A percentile compares a stretch with the other conserved stretches of the same genome.
These are phyloP conservation scores for Luffa acutangula DNA, from an alignment of 306 rosid genomes.

Conservation along the genomic window DNA sequence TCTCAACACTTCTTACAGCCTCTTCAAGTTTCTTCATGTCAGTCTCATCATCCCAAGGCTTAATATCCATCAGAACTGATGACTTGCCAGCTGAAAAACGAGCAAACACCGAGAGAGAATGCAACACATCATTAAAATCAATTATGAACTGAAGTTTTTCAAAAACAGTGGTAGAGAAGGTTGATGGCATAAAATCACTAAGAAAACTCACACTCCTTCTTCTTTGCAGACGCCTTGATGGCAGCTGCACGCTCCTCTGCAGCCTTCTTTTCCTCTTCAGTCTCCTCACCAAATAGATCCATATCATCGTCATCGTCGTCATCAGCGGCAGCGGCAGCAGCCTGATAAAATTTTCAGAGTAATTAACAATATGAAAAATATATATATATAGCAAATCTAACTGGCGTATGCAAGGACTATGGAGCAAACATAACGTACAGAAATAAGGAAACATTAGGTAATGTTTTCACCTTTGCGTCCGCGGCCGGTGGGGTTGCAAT, in stretches of 20 bases:
- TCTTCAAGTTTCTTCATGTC: constrained; percentile 93
- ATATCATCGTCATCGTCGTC: constrained; percentile 7
- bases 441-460: neutral
- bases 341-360: constrained; percentile 26
- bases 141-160: too few relatives aligned
- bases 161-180: neutral
- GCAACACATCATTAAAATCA: neutral
- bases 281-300: constrained; percentile 91
- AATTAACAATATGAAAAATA: neutral
- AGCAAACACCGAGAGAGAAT: neutral
- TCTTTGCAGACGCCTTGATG: constrained; percentile 61
- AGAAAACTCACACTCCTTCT: constrained; percentile 60
- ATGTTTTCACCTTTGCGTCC: constrained; percentile 51
- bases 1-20: constrained; percentile 56
- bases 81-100: constrained; percentile 67
- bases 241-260: constrained; percentile 84
- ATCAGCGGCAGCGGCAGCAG: neutral
- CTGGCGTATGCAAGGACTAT: neutral
- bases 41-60: constrained; percentile 97
- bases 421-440: neutral
- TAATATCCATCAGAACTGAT: constrained; percentile 78
- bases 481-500: constrained; percentile 76
- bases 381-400: neutral
- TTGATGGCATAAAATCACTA: neutral
- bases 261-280: constrained; percentile 93